Evolutionary conservation across 805 yeast genomes (phyloP).

Genomic region (Kazachstania africana): DNA sequence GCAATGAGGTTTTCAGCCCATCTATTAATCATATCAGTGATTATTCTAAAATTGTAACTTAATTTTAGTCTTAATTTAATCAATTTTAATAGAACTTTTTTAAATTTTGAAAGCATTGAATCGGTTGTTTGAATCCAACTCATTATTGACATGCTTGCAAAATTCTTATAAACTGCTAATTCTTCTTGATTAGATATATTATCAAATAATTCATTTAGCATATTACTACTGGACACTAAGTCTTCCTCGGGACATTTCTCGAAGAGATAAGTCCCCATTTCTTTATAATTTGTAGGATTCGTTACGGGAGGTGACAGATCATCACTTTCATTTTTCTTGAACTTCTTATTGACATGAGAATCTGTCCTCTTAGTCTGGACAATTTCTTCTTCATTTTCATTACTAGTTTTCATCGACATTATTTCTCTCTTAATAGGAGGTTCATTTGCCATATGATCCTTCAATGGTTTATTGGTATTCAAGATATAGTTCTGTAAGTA

Average conservation of each 20-base stretch:
- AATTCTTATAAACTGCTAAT: constrained; percentile 16
- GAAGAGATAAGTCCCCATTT: too few relatives aligned
- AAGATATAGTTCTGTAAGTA: background rate
- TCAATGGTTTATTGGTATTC: background rate
- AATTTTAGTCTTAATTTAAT: constrained; percentile 30
- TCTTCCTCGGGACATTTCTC: too few relatives aligned
- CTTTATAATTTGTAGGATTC: too few relatives aligned
- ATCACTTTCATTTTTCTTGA: background rate
- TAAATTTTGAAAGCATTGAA: constrained; percentile 24
- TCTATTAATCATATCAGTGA: constrained; percentile 29
- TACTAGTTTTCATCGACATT: background rate
- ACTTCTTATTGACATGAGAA: too few relatives aligned
- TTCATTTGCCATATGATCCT: too few relatives aligned
- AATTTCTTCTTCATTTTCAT: background rate
- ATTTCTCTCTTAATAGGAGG: too few relatives aligned
- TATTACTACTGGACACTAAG: too few relatives aligned
- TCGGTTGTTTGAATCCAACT: constrained; percentile 33
- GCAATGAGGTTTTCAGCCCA: constrained; percentile 25
- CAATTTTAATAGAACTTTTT: constrained; percentile 25
- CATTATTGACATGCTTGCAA: constrained; percentile 16
- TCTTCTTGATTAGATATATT: constrained; percentile 10
- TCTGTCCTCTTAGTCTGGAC: background rate
- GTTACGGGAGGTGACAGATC: too few relatives aligned
- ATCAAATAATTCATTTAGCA: constrained; percentile 1
- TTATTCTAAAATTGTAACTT: constrained; percentile 28